Base-by-base conservation (phyloP, 2,329 filamentous ascomycete species). In the Leptographium galeiforme region DNA sequence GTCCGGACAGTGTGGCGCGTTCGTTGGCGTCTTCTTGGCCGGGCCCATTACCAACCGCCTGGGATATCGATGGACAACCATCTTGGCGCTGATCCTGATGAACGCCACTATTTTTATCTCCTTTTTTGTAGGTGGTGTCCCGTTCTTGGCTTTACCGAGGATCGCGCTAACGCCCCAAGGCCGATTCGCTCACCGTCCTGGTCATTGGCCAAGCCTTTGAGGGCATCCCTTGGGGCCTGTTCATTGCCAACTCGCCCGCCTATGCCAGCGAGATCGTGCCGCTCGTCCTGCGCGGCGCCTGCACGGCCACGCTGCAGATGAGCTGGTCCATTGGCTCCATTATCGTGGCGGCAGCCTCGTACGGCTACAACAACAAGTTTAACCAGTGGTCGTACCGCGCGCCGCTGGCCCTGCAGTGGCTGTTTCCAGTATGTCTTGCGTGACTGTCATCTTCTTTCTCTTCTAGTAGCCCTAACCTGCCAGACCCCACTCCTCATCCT, bases 151-250 rank as follows among this genome's bases (percentile, higher is more conserved):
- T 7, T 6, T 25, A 19, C 6, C n/a, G 6, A 11, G 6, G 4
- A 11, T 44, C 13, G 1, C 6, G 7, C 19, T 44, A 44, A 44
- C 18, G 5, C 34, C 34, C 8, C 12, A 8, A 45, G 43, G 43
- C 43, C 12, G 6, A 45, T 1, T 45, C 43, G 16, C 43, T 45
- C 13, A 45, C 43, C 4, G 34, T 76, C 57, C 66, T 76, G 55
- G 73, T 81, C 60, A 70, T 70, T 6, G 68, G 72, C 40, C 79
- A 83, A 68, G 66, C 79, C 53, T 70, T 83, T 48, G 78, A 81
- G 63, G 80, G 80, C 56, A 61, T 84, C 6, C 80, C 80, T 2
- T 84, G 80, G 80, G 80, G 80, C 32, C 75, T 84, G 61, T 84
- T 84, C 64, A 80, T 82, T 59, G 78, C 79, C 62, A 82, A 82